These are phyloP conservation scores for Cordyceps pruinosa DNA, from an alignment of 2,329 filamentous ascomycete species.

Conservation along the genomic window DNA sequence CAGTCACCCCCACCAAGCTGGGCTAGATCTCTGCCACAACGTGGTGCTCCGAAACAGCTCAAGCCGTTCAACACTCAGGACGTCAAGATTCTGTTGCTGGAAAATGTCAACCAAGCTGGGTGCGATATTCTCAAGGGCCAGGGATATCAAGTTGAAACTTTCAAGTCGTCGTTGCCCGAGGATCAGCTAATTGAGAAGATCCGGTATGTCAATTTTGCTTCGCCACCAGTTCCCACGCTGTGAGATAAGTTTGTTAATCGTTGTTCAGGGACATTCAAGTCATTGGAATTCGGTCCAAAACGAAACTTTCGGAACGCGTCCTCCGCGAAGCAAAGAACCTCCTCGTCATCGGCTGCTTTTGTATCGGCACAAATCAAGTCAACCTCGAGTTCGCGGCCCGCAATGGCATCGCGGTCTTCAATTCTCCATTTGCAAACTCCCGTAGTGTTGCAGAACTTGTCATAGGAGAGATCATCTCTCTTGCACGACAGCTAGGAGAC, in stretches of 20 bases:
- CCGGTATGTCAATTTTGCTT: slow-evolving; percentile 47
- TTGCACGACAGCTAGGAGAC: slow-evolving; percentile 88
- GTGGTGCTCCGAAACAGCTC: slow-evolving; percentile 59
- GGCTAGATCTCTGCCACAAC: slow-evolving; percentile 34
- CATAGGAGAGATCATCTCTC: slow-evolving; percentile 84
- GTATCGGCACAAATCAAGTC: slow-evolving; percentile 96
- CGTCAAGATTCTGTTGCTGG: slow-evolving; percentile 90
- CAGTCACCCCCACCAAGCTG: slow-evolving; percentile 64
- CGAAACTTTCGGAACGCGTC: slow-evolving; percentile 80
- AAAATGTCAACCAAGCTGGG: slow-evolving; percentile 92
- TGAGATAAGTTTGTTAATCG: slow-evolving; percentile 6
- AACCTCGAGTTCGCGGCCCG: slow-evolving; percentile 76
- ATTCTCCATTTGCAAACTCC: slow-evolving; percentile 97
- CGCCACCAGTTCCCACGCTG: slow-evolving; percentile 10
- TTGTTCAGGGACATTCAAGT: slow-evolving; percentile 77
- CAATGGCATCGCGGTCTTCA: slow-evolving; percentile 94
- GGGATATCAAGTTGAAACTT: slow-evolving; percentile 90
- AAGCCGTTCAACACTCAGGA: slow-evolving; percentile 95
- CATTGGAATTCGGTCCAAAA: slow-evolving; percentile 97
- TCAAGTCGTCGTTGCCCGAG: slow-evolving; percentile 85
- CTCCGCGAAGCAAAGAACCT: slow-evolving; percentile 87
- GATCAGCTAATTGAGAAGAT: slow-evolving; percentile 97
- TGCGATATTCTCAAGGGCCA: slow-evolving; percentile 74
- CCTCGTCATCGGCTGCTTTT: slow-evolving; percentile 95
- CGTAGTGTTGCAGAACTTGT: slow-evolving; percentile 94